Percentiles rank a stretch among this genome's conserved stretches.
These are phyloP conservation scores for Chloropicon primus DNA, from an alignment of 139 green algal genomes.

Conservation along the genomic window DNA sequence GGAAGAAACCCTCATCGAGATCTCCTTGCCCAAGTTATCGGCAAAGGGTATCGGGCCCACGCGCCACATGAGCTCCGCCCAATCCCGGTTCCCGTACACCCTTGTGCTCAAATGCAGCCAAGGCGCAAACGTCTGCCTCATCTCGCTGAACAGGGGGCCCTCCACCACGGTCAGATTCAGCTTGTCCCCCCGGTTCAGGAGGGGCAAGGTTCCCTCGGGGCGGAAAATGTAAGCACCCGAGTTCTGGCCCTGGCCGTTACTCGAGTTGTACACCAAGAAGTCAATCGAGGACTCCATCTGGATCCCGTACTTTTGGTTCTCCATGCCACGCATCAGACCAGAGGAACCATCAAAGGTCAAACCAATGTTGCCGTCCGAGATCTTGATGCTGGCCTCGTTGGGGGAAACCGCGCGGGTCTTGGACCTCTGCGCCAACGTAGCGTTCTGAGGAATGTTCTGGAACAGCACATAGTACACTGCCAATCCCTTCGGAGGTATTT, in stretches of 20 bases:
- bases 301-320: conserved; percentile 2
- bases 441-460: neutral
- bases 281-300: neutral
- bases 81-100: conserved; percentile 18
- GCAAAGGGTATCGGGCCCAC: conserved; percentile 46
- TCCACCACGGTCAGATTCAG: conserved; percentile 20
- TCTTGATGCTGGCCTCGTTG: neutral
- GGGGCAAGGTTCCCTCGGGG: neutral
- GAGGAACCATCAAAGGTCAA: neutral
- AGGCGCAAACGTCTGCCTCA: conserved; percentile 27
- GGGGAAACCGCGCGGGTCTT: neutral
- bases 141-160: conserved; percentile 37
- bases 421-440: neutral
- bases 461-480: neutral
- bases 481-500: neutral
- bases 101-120: conserved; percentile 37
- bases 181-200: neutral
- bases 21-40: conserved; percentile 41
- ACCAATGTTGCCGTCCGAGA: neutral
- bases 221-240: conserved; percentile 56
- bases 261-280: neutral
- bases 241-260: conserved; percentile 16
- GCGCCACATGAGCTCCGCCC: conserved; percentile 57
- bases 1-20: conserved; percentile 22
- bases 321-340: neutral